Evolutionary conservation across 1,284 basidiomycete genomes (phyloP).

Genomic region (Sporisorium exsertum): DNA sequence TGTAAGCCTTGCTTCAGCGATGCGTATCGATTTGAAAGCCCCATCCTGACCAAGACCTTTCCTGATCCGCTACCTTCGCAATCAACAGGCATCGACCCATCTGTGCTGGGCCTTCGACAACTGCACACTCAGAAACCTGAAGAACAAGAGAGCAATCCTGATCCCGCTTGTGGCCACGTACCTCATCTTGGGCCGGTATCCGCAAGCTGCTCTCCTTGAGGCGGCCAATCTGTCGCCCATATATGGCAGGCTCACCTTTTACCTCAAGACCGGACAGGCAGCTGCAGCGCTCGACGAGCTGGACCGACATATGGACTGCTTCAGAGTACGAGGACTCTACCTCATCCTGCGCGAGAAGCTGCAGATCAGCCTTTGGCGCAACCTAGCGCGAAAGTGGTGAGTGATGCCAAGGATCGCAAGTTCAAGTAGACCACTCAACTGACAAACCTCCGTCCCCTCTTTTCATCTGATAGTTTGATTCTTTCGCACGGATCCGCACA

Average conservation of each 20-base stretch:
- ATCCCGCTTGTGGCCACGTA: conserved; percentile 69
- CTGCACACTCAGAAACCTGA: conserved; percentile 56
- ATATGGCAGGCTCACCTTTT: conserved; percentile 55
- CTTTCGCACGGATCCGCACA: conserved; percentile 18
- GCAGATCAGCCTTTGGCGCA: conserved; percentile 70
- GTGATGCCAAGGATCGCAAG: conserved; percentile 14
- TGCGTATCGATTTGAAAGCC: background rate
- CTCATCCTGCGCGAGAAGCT: conserved; percentile 70
- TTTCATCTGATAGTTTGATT: conserved; percentile 18
- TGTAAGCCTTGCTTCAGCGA: conserved; percentile 28
- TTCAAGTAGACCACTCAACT: background rate
- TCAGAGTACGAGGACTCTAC: conserved; percentile 68
- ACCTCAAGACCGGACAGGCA: conserved; percentile 66
- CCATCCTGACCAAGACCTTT: background rate
- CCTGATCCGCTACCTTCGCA: background rate
- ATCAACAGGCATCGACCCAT: conserved; percentile 64
- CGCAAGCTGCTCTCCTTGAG: conserved; percentile 58
- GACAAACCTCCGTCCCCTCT: background rate
- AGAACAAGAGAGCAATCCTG: conserved; percentile 68
- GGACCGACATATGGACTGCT: conserved; percentile 66
- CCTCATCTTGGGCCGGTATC: conserved; percentile 70
- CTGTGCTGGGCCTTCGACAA: conserved; percentile 69
- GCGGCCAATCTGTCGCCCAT: conserved; percentile 58
- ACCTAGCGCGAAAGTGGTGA: conserved; percentile 68
- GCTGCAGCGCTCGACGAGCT: conserved; percentile 56